Conservation (phyloP, 2,329 filamentous ascomycete genomes). For the Aspergillus ochraceoroseus region DNA sequence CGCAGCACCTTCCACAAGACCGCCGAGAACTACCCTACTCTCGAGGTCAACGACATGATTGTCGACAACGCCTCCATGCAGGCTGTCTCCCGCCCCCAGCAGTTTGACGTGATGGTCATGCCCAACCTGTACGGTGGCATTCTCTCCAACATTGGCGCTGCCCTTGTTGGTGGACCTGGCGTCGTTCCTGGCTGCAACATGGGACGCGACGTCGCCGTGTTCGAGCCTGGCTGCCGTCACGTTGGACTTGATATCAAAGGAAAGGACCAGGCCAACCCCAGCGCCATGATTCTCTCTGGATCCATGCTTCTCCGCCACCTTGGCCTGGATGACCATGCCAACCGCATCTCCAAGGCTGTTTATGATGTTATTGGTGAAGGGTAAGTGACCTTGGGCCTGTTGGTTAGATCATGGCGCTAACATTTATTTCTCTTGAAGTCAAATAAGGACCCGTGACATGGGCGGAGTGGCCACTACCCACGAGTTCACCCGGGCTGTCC, state of each 20-base stretch:
- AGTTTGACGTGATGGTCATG: conserved; percentile 99
- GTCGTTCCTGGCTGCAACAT: conserved; percentile 99
- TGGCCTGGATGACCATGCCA: conserved; percentile 95
- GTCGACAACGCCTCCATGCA: conserved; percentile 99
- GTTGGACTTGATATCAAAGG: conserved; percentile 99
- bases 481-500: conserved; percentile 89
- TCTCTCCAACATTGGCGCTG: conserved; percentile 96
- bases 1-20: conserved; percentile 92
- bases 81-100: conserved; percentile 90
- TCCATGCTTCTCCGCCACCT: conserved; percentile 97
- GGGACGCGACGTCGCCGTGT: conserved; percentile 95
- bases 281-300: conserved; percentile 87
- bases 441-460: conserved; percentile 91
- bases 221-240: conserved; percentile 98
- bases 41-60: conserved; percentile 99
- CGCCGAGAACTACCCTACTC: conserved; percentile 88
- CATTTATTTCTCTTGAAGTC: conserved; percentile 52
- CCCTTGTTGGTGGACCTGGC: conserved; percentile 92
- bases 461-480: conserved; percentile 83
- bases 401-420: conserved; percentile 38
- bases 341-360: conserved; percentile 83
- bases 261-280: conserved; percentile 98
- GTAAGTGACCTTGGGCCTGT: conserved; percentile 50
- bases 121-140: conserved; percentile 99
- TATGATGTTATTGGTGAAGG: conserved; percentile 82